phyloP scores from a whole-genome alignment of 2,329 filamentous ascomycete genomes.

The Beauveria varroae region DNA sequence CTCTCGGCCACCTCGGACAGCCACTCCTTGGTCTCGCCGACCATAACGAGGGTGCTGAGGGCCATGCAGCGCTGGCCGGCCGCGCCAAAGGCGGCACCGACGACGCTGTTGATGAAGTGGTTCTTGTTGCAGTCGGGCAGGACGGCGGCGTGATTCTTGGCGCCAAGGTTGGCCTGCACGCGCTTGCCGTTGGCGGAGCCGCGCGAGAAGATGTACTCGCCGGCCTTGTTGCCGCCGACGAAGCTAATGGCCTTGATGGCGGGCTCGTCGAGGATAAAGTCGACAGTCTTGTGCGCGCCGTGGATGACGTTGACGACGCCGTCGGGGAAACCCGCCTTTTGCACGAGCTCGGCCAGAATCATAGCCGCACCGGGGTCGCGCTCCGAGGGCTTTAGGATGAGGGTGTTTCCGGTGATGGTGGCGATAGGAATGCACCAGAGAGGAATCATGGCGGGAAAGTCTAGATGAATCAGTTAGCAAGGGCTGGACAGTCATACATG shows the following conservation, averaged over 20 bases:
- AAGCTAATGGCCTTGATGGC: conserved; percentile 82
- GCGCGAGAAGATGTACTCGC: conserved; percentile 76
- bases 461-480: conserved; percentile 30
- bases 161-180: conserved; percentile 79
- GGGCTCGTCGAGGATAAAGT: conserved; percentile 81
- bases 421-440: conserved; percentile 87
- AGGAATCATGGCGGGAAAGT: conserved; percentile 89
- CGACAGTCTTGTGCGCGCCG: conserved; percentile 70
- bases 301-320: conserved; percentile 81
- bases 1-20: conserved; percentile 69
- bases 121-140: conserved; percentile 87
- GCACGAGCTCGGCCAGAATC: conserved; percentile 73
- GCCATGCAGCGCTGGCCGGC: conserved; percentile 86
- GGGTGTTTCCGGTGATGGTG: conserved; percentile 74
- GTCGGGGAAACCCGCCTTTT: conserved; percentile 73
- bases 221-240: conserved; percentile 80
- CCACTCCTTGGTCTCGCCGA: conserved; percentile 81
- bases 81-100: conserved; percentile 77
- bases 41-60: conserved; percentile 72
- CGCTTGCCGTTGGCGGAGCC: conserved; percentile 81
- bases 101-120: conserved; percentile 76
- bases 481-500: not conserved
- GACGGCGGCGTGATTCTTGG: conserved; percentile 82
- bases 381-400: conserved; percentile 81
- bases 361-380: conserved; percentile 77